Percentiles rank a stretch among this genome's conserved stretches.
Evolutionary conservation across 805 yeast genomes (phyloP).

Genomic region (Teunomyces gatunensis): DNA sequence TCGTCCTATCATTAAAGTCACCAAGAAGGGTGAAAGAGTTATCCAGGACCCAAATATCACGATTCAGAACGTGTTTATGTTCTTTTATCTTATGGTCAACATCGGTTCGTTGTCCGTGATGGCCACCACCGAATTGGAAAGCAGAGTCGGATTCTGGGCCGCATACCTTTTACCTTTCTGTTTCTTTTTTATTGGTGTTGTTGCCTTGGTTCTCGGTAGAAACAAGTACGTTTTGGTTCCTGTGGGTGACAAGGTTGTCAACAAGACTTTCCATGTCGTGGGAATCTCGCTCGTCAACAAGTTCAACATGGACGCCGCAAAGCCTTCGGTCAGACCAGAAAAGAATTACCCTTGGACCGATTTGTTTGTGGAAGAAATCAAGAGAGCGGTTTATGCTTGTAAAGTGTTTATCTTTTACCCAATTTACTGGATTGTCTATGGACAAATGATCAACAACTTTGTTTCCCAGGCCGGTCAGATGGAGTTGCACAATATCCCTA

Average conservation of each 20-base stretch:
- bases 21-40: constrained; percentile 40
- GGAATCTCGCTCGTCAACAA: constrained; percentile 46
- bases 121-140: constrained; percentile 74
- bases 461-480: constrained; percentile 72
- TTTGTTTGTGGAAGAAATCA: constrained; percentile 70
- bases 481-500: constrained; percentile 76
- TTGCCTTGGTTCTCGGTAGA: constrained; percentile 52
- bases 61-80: constrained; percentile 70
- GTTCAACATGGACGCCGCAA: constrained; percentile 52
- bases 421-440: constrained; percentile 70
- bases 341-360: constrained; percentile 58
- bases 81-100: constrained; percentile 74
- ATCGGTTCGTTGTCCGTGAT: constrained; percentile 72
- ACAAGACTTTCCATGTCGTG: constrained; percentile 46
- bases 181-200: constrained; percentile 51
- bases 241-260: constrained; percentile 59
- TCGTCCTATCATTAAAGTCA: constrained; percentile 35
- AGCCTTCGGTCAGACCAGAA: constrained; percentile 53
- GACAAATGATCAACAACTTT: constrained; percentile 70
- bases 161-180: constrained; percentile 71
- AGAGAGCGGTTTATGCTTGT: constrained; percentile 65
- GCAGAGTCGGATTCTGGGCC: constrained; percentile 65
- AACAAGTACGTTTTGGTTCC: constrained; percentile 57
- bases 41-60: constrained; percentile 64
- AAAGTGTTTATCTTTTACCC: constrained; percentile 71